These are phyloP conservation scores for Eucalyptus sp. DNA, from an alignment of 345 rosid genomes.

Conservation along the genomic window DNA sequence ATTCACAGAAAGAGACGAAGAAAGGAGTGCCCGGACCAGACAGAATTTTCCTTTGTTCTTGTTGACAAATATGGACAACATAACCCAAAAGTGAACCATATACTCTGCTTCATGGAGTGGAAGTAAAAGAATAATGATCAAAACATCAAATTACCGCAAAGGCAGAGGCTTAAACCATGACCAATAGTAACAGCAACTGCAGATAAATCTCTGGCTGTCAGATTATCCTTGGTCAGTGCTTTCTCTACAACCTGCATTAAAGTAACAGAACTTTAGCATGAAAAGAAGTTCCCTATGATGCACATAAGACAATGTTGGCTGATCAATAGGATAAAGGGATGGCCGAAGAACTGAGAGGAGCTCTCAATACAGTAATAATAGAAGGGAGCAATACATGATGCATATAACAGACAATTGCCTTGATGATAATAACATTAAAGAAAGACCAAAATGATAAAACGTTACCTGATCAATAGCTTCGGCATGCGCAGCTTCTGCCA, in stretches of 20 bases:
- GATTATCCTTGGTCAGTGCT: slow-evolving; percentile 57
- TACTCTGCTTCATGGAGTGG: neutral
- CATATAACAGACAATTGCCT: neutral
- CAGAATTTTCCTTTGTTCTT: neutral
- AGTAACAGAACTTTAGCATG: neutral
- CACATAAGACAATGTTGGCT: neutral
- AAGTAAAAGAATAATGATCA: neutral
- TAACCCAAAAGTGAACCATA: neutral
- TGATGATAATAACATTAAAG: neutral
- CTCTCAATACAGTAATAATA: neutral
- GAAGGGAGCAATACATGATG: neutral
- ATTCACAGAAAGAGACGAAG: neutral
- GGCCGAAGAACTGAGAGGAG: neutral
- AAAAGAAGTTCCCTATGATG: neutral
- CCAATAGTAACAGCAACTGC: slow-evolving; percentile 97
- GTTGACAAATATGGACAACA: neutral
- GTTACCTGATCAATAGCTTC: slow-evolving; percentile 69
- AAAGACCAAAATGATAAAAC: neutral
- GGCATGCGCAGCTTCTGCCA: slow-evolving; percentile 85
- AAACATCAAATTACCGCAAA: slow-evolving; percentile 43
- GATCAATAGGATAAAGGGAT: neutral
- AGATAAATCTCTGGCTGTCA: slow-evolving; percentile 56
- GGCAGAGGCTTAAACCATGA: slow-evolving; percentile 89
- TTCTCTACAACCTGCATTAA: slow-evolving; percentile 64
- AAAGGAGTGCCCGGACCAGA: neutral